Conservation (phyloP, 1,284 basidiomycete species). For the Boletus semigastroideus region DNA sequence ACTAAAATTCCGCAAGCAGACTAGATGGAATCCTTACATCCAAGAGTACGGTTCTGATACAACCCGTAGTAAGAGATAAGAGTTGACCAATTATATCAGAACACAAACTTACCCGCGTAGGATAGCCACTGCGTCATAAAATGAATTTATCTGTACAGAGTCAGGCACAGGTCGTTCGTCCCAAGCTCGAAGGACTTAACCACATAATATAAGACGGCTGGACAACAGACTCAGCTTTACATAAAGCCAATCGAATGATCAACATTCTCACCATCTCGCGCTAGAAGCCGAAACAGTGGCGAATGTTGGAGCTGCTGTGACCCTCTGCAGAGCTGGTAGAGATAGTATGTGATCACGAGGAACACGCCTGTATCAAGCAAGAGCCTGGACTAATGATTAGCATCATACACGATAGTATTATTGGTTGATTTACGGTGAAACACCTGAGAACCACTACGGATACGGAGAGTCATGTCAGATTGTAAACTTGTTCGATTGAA, state of each 20-base stretch:
- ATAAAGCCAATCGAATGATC: not conserved
- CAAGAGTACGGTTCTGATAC: not conserved
- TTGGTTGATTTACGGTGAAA: not conserved
- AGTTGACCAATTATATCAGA: not conserved
- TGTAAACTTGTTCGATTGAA: too few species aligned
- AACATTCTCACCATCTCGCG: constrained; percentile 4
- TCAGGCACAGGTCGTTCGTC: not conserved
- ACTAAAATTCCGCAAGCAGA: not conserved
- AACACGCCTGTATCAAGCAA: constrained; percentile 3
- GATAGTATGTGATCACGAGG: constrained; percentile 2
- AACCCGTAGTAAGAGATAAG: not conserved
- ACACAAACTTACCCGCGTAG: not conserved
- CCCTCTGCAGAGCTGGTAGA: not conserved
- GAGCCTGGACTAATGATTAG: not conserved
- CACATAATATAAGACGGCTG: constrained; percentile 3
- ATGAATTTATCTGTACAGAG: not conserved
- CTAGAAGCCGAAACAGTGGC: constrained; percentile 5
- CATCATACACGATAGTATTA: not conserved
- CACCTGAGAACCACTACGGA: constrained; percentile 1
- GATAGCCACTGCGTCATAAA: not conserved
- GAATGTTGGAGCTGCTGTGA: not conserved
- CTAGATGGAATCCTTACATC: not conserved
- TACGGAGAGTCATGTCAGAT: not conserved
- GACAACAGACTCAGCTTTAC: too few species aligned
- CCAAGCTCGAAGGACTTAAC: not conserved